Base-by-base conservation (phyloP, 148 eudicot genomes). In the Selenicereus undatus region DNA sequence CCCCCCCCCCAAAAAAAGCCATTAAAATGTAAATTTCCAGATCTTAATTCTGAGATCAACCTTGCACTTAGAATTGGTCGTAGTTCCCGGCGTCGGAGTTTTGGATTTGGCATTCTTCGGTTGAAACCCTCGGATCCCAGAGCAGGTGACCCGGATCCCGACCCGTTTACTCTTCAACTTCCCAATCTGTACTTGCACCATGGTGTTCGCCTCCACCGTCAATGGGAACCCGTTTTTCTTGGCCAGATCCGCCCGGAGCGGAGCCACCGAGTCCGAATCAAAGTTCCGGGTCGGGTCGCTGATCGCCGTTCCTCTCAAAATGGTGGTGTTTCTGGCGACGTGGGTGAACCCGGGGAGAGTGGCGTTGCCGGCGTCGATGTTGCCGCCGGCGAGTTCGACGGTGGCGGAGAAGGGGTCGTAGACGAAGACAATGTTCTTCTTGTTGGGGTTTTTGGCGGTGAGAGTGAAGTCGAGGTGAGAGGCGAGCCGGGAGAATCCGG, bases 31-130 rank as follows among this genome's bases (percentile, higher is more conserved):
- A 82, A 89, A 91, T 90, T 92, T 96, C 95, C 92, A 92, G 91
- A 96, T 96, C 98, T 90, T 94, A 90, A 96, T 85, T 69, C 96
- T 81, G 20, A 94, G 94, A 92, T 93, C 97, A 83, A 96, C 95
- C 93, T 94, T 91, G 90, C 99, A 96, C 78, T 91, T 92, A 1
- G 93, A 86, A 22, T 83, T 60, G 0, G 88, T 11, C 22, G 82
- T 89, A 0, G 86, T 77, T 2, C 89, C 97, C 11, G 73, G 77
- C 7, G 88, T 73, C 20, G 91, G 79, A 0, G 64, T 62, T 62
- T 90, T 91, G 0, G 90, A 83, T 3, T 71, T 84, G 1, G 74
- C 73, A 32, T 84, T 78, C 79, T 92, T 93, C 0, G 98, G 99
- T 11, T 82, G 82, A 71, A 78, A 39, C 0, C 90, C 97, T 4